Evolutionary conservation across 306 rosid species (phyloP), one percentile per base, ranked within the genome.

Genomic region (Hippophae rhamnoides): DNA sequence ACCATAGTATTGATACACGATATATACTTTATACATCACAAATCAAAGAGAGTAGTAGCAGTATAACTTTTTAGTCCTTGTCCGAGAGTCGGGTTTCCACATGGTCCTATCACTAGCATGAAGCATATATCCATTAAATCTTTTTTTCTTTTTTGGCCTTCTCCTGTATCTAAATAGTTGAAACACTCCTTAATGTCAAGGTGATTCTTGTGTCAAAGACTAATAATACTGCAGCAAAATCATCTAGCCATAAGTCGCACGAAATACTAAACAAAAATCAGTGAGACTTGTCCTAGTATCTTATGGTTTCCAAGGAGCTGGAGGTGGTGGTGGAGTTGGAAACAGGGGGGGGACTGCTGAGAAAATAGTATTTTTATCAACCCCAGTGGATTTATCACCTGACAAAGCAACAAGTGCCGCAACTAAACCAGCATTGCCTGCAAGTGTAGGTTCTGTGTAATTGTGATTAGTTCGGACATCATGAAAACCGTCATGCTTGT

Each of bases 291-390:
- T 51, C 40, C 18, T 11, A 18, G 54, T 25, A 42, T 52, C 70
- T 81, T 78, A 90, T 51, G 97, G 97, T 71, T 79, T 90, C 97
- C 97, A 90, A 40, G 97, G 97, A 38, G 97, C 92, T 45, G 97
- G 97, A 57, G 97, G 97, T n/a, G 97, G 97, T 5, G 97, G 97
- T 1, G 97, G 97, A 48, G 95, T 90, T 27, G 97, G 97, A 62
- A 90, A 90, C 97, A 90, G 85, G 0, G 97, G 97, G 9, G 97
- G 97, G 72, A 90, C 86, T 11, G 97, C 90, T 4, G 95, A 85
- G 87, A 90, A 90, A 59, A 90, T 68, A 10, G 96, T 90, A 69
- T 90, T 90, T 72, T 87, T 90, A 71, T 90, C 97, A 45, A 90
- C 79, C 7, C 80, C 68, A 12, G 69, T 57, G 63, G 74, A 47